phyloP scores from a whole-genome alignment of 116 monocot species.

The Iris pallida region DNA sequence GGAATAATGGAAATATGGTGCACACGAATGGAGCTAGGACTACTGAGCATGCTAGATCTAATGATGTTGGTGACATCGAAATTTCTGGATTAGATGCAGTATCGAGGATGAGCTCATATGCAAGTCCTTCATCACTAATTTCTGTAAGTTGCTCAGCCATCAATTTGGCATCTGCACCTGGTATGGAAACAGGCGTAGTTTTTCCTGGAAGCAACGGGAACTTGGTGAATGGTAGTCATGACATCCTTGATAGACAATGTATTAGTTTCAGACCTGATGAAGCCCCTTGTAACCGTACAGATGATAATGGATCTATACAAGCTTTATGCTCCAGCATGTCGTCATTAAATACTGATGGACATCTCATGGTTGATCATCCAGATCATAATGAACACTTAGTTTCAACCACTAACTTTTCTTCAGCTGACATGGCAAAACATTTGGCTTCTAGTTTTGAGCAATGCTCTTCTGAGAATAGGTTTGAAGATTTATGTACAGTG shows the following conservation, averaged over 20 bases:
- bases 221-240: too few species aligned
- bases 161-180: too few species aligned
- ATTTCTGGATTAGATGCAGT: too few species aligned
- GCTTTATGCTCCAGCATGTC: conserved; percentile 22
- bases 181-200: conserved; percentile 6
- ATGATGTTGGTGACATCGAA: too few species aligned
- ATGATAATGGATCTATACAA: conserved; percentile 12
- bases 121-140: too few species aligned
- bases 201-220: neutral
- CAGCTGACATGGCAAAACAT: neutral
- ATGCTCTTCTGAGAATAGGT: neutral
- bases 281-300: neutral
- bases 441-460: conserved; percentile 7
- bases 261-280: conserved; percentile 5
- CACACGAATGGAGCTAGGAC: too few species aligned
- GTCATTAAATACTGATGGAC: conserved; percentile 18
- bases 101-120: too few species aligned
- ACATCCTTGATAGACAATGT: conserved; percentile 3
- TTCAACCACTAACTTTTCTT: neutral
- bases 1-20: too few species aligned
- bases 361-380: neutral
- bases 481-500: conserved; percentile 3
- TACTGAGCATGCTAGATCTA: too few species aligned
- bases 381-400: conserved; percentile 3
- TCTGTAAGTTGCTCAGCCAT: conserved; percentile 1